Conservation (phyloP, 2,329 filamentous ascomycete species). For the Thielaviopsis populi region DNA sequence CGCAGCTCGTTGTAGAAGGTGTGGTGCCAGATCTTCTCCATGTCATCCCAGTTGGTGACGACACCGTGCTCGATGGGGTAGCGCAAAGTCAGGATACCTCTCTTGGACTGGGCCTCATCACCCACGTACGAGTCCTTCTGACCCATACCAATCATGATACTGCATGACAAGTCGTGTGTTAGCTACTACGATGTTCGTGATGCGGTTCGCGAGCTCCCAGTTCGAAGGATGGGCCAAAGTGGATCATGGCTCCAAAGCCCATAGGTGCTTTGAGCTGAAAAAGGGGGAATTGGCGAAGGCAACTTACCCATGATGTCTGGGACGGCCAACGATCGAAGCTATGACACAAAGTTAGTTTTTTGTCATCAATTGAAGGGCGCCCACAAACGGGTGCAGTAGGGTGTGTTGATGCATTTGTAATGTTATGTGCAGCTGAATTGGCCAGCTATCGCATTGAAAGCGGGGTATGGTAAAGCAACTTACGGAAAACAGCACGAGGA, state of each 20-base stretch:
- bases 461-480: constrained; percentile 53
- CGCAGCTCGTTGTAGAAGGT: constrained; percentile 99
- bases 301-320: constrained; percentile 98
- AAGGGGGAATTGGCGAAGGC: not conserved
- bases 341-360: constrained; percentile 20
- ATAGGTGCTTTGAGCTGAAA: constrained; percentile 1
- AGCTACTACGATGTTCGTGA: constrained; percentile 19
- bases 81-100: constrained; percentile 99
- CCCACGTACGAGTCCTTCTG: constrained; percentile 99
- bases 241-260: constrained; percentile 1
- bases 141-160: constrained; percentile 99
- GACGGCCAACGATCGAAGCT: constrained; percentile 99
- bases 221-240: constrained; percentile 9
- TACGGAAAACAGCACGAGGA: constrained; percentile 99
- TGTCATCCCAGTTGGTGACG: constrained; percentile 99
- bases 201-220: not conserved
- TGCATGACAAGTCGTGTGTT: constrained; percentile 28
- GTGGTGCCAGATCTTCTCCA: constrained; percentile 99
- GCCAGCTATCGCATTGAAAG: constrained; percentile 21
- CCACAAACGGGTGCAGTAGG: not conserved
- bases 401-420: constrained; percentile 19
- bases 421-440: not conserved
- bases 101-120: constrained; percentile 99
- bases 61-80: constrained; percentile 99
- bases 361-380: not conserved